phyloP scores from a whole-genome alignment of 345 rosid species.

The Salix koriyanagi region DNA sequence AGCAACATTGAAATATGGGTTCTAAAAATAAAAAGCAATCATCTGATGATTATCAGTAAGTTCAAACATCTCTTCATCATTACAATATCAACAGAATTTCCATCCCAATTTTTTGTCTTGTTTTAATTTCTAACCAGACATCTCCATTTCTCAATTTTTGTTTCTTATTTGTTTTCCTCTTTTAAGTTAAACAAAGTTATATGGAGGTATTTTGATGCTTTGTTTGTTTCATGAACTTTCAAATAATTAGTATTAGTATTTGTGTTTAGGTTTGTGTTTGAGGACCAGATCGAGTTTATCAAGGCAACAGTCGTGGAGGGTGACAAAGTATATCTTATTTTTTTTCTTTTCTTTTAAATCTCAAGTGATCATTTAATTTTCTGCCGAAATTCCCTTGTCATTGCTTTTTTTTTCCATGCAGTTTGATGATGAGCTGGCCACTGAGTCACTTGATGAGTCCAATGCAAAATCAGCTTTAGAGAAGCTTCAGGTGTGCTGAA shows the following conservation, averaged over 20 bases:
- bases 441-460: slow-evolving; percentile 40
- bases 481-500: slow-evolving; percentile 63
- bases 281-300: slow-evolving; percentile 90
- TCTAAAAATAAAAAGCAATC: slow-evolving; percentile 66
- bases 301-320: slow-evolving; percentile 81
- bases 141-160: slow-evolving; percentile 12
- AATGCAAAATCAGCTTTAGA: slow-evolving; percentile 63
- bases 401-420: slow-evolving; percentile 23
- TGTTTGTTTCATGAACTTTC: neutral
- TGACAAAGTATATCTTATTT: slow-evolving; percentile 52
- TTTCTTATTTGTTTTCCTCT: neutral
- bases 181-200: neutral
- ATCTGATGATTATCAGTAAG: slow-evolving; percentile 79
- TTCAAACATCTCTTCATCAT: neutral
- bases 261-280: slow-evolving; percentile 72
- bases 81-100: neutral
- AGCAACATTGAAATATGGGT: slow-evolving; percentile 78
- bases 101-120: neutral
- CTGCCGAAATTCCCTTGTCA: neutral
- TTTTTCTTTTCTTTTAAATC: neutral
- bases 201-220: neutral
- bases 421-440: slow-evolving; percentile 43
- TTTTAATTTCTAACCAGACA: neutral
- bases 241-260: neutral
- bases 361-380: neutral